Conservation (phyloP, 129 eudicot genomes). For the Daucus carota region DNA sequence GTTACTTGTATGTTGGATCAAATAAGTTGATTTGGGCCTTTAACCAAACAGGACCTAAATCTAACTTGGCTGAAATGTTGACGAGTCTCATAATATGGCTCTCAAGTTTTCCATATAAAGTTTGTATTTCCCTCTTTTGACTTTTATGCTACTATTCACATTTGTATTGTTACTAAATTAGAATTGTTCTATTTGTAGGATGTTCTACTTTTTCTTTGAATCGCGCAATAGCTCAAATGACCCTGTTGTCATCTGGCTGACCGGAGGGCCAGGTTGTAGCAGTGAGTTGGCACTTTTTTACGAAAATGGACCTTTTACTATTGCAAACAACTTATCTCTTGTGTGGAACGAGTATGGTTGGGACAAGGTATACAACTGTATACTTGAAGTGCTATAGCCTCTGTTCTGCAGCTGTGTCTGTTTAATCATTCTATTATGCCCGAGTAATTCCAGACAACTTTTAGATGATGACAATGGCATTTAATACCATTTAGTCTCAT, state of each 20-base stretch:
- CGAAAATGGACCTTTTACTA: slow-evolving; percentile 82
- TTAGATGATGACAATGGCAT: neutral
- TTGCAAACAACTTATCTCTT: slow-evolving; percentile 70
- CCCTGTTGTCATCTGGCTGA: slow-evolving; percentile 90
- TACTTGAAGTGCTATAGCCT: neutral
- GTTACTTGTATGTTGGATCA: neutral
- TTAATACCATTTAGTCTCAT: neutral
- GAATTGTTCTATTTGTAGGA: slow-evolving; percentile 34
- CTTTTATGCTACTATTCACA: neutral
- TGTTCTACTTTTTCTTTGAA: slow-evolving; percentile 94
- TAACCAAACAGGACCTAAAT: neutral
- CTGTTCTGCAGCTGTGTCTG: too few relatives aligned
- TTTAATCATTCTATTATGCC: neutral
- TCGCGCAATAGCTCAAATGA: slow-evolving; percentile 62
- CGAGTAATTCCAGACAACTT: neutral
- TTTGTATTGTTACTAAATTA: neutral
- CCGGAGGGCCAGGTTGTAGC: slow-evolving; percentile 98
- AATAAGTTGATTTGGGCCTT: neutral
- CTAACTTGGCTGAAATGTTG: neutral
- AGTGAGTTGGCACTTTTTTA: slow-evolving; percentile 90
- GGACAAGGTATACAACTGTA: slow-evolving; percentile 56
- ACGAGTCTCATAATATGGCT: neutral
- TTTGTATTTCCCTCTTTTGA: neutral
- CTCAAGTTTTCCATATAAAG: neutral
- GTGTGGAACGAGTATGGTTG: slow-evolving; percentile 83